phyloP scores from a whole-genome alignment of 768 basidiomycete species.

The Suillus luteus region DNA sequence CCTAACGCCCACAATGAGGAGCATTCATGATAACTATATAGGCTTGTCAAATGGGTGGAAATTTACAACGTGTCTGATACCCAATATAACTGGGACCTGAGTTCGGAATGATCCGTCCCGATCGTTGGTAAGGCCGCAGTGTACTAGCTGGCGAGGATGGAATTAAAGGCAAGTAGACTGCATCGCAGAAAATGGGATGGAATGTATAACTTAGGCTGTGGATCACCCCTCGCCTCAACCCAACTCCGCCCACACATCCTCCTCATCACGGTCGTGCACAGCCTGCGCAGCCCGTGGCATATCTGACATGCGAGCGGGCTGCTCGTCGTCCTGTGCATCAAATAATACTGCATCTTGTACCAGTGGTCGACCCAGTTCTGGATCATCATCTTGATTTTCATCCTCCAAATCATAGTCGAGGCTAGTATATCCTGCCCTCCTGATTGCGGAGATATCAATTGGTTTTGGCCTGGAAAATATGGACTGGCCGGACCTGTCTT shows the following conservation, averaged over 20 bases:
- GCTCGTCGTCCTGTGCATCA: constrained; percentile 50
- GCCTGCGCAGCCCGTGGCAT: constrained; percentile 66
- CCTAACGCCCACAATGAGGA: neutral
- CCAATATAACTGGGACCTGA: neutral
- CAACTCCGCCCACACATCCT: constrained; percentile 74
- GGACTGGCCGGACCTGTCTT: constrained; percentile 76
- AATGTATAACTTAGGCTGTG: neutral
- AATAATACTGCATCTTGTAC: constrained; percentile 64
- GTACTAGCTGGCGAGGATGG: neutral
- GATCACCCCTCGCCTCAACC: constrained; percentile 37
- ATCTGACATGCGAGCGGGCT: constrained; percentile 39
- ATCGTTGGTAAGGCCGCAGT: neutral
- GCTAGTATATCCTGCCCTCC: constrained; percentile 58
- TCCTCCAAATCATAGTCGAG: constrained; percentile 76
- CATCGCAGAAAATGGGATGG: neutral
- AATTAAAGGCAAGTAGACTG: constrained; percentile 1
- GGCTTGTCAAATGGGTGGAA: neutral
- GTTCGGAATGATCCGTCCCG: neutral
- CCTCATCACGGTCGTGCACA: constrained; percentile 55
- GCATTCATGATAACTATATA: neutral
- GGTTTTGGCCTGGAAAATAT: constrained; percentile 87
- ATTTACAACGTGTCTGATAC: neutral
- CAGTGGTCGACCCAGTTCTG: constrained; percentile 57
- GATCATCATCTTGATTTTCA: constrained; percentile 47
- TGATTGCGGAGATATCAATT: constrained; percentile 76